phyloP scores from a whole-genome alignment of 2,329 filamentous ascomycete genomes.

The Alternaria rosae region DNA sequence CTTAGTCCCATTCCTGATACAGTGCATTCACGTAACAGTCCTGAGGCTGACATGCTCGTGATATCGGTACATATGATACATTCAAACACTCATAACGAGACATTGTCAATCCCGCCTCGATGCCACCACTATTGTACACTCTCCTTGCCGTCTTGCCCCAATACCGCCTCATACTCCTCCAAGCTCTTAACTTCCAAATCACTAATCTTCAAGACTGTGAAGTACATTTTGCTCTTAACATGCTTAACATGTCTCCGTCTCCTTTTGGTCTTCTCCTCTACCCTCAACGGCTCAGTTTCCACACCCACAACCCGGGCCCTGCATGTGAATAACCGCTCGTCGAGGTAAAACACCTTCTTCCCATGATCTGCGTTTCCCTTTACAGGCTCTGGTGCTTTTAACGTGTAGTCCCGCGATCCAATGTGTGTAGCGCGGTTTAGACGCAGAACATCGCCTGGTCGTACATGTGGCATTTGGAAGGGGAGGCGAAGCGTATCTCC shows the following conservation, averaged over 20 bases:
- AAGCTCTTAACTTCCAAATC: constrained; percentile 74
- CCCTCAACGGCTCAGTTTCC: constrained; percentile 71
- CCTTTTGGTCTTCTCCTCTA: constrained; percentile 69
- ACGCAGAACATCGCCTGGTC: constrained; percentile 83
- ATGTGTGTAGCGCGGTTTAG: constrained; percentile 84
- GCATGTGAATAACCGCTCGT: constrained; percentile 84
- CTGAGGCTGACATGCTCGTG: background rate
- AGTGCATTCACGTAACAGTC: background rate
- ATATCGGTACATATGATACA: constrained; percentile 30
- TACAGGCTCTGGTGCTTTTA: constrained; percentile 63
- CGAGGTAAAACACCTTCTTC: constrained; percentile 67
- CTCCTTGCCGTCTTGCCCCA: constrained; percentile 14
- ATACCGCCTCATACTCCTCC: constrained; percentile 60
- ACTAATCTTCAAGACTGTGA: constrained; percentile 84
- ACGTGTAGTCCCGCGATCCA: constrained; percentile 87
- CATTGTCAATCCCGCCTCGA: background rate
- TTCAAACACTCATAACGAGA: background rate
- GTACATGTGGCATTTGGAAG: constrained; percentile 58
- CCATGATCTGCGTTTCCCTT: constrained; percentile 41
- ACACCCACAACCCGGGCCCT: constrained; percentile 83
- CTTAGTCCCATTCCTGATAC: background rate
- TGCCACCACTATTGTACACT: constrained; percentile 11
- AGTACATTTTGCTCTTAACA: constrained; percentile 88
- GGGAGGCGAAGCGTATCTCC: constrained; percentile 60
- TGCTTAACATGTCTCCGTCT: constrained; percentile 71